Evolutionary conservation across 2,329 filamentous ascomycete genomes (phyloP), one percentile per base, ranked within the genome.

Genomic region (Microdochium bolleyi): DNA sequence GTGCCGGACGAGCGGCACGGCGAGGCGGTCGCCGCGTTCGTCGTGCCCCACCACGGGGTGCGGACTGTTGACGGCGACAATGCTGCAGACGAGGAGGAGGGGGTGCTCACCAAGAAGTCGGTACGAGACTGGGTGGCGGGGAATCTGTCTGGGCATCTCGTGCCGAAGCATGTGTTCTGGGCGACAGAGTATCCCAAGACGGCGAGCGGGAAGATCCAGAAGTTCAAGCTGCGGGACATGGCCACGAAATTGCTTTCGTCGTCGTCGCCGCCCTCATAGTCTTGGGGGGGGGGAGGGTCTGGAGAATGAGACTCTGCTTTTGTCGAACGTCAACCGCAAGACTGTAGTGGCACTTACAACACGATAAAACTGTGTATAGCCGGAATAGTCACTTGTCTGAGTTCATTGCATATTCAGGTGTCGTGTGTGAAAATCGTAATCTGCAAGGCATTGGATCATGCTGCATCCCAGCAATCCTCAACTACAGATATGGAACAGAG

Each of bases 161-260:
- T 89, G 51, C 92, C 92, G 0, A 94, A 88, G 69, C 83, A 92
- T 65, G 80, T 97, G n/a, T 96, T 96, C 65, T 96, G 88, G 80
- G 76, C 88, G 0, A 78, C 85, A 1, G 81, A 84, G n/a, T 95
- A 89, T 66, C 92, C 92, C 21, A 96, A 96, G 79, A 99, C 94
- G 34, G 88, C 91, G 5, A 96, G 90, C 67, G 92, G 92, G 24
- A 99, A 99, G 80, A 92, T 97, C 53, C 90, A 96, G 73, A 96
- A 97, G 73, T 96, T 88, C 67, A 92, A 87, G 73, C 68, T 97
- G 62, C 80, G 82, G 63, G 87, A 91, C 16, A 73, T 78, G 62
- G 92, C 76, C 1, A 68, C 65, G 59, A 66, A 70, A 57, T 50
- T 72, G 10, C 13, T 46, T 10, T 16, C 41, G 19, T 38, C 34